A percentile compares a stretch with the other conserved stretches of the same genome.
These are phyloP conservation scores for Diaporthe longicolla DNA, from an alignment of 2,329 filamentous ascomycete species.

Conservation along the genomic window DNA sequence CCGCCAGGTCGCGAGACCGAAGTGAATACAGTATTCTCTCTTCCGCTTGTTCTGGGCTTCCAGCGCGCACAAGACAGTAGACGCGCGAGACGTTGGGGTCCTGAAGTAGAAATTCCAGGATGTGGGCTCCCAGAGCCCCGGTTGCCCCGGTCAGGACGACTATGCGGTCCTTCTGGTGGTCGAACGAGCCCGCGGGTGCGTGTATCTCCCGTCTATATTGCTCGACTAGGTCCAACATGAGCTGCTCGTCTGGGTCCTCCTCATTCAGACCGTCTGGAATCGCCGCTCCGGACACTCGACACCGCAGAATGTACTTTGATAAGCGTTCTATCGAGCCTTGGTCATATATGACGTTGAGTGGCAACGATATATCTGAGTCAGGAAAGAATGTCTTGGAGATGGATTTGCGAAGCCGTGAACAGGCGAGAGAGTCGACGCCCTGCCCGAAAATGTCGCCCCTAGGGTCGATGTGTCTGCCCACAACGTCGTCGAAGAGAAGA, in stretches of 20 bases:
- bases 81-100: conserved; percentile 57
- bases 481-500: conserved; percentile 50
- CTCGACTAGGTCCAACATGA: conserved; percentile 49
- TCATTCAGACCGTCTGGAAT: not conserved
- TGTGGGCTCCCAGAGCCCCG: conserved; percentile 61
- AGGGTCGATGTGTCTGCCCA: conserved; percentile 49
- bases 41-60: conserved; percentile 55
- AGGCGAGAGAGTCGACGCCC: conserved; percentile 73
- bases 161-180: conserved; percentile 41
- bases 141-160: conserved; percentile 49
- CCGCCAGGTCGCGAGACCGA: not conserved
- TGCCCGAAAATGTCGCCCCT: conserved; percentile 68
- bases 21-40: conserved; percentile 56
- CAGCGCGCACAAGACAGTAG: conserved; percentile 70
- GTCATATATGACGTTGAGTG: conserved; percentile 73
- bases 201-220: conserved; percentile 47
- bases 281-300: conserved; percentile 29
- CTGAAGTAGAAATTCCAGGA: conserved; percentile 60
- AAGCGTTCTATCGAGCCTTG: conserved; percentile 63
- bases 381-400: conserved; percentile 49
- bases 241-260: conserved; percentile 42
- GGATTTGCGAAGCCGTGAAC: conserved; percentile 63
- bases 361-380: conserved; percentile 51
- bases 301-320: conserved; percentile 45
- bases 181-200: not conserved